Percentiles rank a stretch among this genome's conserved stretches.
These are phyloP conservation scores for Botrytis deweyae DNA, from an alignment of 2,329 filamentous ascomycete species.

Conservation along the genomic window DNA sequence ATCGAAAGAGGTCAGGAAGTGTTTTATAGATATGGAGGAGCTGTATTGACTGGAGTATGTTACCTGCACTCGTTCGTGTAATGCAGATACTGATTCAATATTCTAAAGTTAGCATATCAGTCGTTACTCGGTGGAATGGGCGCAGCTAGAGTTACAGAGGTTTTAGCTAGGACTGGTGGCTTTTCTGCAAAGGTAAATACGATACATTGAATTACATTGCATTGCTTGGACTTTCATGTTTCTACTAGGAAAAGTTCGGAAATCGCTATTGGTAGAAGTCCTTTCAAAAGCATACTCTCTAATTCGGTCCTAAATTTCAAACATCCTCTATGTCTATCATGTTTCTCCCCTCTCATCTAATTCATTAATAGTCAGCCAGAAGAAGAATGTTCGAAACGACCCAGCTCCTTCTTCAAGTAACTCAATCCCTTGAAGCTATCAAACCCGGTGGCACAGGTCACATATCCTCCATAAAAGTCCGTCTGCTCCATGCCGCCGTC, in stretches of 20 bases:
- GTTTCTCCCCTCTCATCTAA: neutral
- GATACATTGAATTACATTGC: too few relatives aligned
- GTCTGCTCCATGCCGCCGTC: slow-evolving; percentile 67
- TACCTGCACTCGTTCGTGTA: neutral
- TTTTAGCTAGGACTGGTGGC: slow-evolving; percentile 70
- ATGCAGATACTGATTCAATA: slow-evolving; percentile 10
- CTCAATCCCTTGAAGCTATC: slow-evolving; percentile 61
- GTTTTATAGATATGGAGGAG: slow-evolving; percentile 73
- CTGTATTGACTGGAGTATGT: slow-evolving; percentile 57
- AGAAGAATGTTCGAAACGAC: slow-evolving; percentile 70
- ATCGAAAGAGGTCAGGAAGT: slow-evolving; percentile 72
- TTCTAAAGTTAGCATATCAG: slow-evolving; percentile 49
- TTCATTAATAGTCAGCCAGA: slow-evolving; percentile 51
- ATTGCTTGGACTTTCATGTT: too few relatives aligned
- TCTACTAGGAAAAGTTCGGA: neutral
- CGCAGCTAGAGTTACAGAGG: slow-evolving; percentile 71
- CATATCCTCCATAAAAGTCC: slow-evolving; percentile 63
- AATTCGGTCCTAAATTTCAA: neutral
- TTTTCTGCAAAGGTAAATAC: slow-evolving; percentile 56
- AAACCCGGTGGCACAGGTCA: slow-evolving; percentile 67
- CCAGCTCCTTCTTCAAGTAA: slow-evolving; percentile 73
- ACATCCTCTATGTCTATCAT: neutral
- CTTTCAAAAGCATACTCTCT: neutral
- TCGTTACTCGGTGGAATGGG: slow-evolving; percentile 70
- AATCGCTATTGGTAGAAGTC: neutral